Evolutionary conservation across 306 rosid species (phyloP), one percentile per base, ranked within the genome.

Genomic region (Myrica gale): DNA sequence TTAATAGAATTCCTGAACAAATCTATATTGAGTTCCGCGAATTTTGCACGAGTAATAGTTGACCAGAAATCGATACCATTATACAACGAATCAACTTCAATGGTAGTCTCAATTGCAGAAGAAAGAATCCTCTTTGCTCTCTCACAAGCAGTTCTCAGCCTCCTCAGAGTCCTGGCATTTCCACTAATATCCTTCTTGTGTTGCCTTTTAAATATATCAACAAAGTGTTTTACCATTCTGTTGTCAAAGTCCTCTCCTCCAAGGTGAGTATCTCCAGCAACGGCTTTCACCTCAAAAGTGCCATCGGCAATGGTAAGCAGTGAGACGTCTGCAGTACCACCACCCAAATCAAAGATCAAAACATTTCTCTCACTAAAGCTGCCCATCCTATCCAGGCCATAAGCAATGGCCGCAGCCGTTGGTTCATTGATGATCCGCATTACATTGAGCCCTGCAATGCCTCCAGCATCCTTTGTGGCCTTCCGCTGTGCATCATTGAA

Each of bases 191-290:
- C 85, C 42, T 17, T 1, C 0, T 37, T 67, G 4, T 53, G 46
- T 61, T 81, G 75, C 62, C 63, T 78, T 7, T 45, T 74, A 5
- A 84, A 71, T 48, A 78, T 78, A 0, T 71, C 4, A 0, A 60
- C 79, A 21, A 76, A 84, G 11, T 71, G 10, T 0, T 39, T 19
- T 7, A 75, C 63, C 88, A 85, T 75, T 68, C 76, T 72, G 55
- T 72, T 68, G 39, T 76, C 75, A 9, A 85, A 52, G 42, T 85
- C 85, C 23, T 72, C 85, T 0, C 83, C 85, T 1, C 83, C 81
- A 0, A 84, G 83, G 41, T 81, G 85, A 6, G 77, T 74, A 43
- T 74, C 77, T 20, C 83, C 85, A 12, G 77, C 81, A 17, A 82
- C 81, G 1, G 32, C 16, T 0, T 0, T 21, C 11, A 74, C 77